Percentiles rank a stretch among this genome's conserved stretches.
Evolutionary conservation across 2,329 filamentous ascomycete species (phyloP).

Genomic region (Sporothrix mexicana): DNA sequence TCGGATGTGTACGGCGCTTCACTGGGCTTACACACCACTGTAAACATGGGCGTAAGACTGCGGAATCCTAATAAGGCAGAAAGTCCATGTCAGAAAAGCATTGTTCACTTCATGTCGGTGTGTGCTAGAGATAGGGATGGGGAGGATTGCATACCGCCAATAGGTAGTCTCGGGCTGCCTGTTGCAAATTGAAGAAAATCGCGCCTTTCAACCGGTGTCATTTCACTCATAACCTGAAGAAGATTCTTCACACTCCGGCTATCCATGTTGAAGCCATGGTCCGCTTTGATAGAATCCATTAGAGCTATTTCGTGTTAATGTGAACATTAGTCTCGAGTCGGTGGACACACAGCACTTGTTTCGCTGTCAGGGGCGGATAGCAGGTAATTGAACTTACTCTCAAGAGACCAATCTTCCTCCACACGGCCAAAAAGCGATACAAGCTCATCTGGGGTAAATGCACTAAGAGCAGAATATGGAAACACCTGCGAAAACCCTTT

Average conservation of each 20-base stretch:
- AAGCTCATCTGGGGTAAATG: constrained; percentile 93
- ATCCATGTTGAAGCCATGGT: constrained; percentile 98
- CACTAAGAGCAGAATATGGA: constrained; percentile 87
- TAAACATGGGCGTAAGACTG: constrained; percentile 96
- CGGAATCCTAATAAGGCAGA: constrained; percentile 76
- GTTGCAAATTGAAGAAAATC: constrained; percentile 98
- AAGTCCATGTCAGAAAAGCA: constrained; percentile 42
- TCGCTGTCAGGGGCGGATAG: too few relatives aligned
- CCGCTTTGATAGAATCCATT: constrained; percentile 97
- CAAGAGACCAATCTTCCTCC: constrained; percentile 96
- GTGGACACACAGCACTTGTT: not conserved
- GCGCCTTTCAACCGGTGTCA: constrained; percentile 74
- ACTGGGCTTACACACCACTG: constrained; percentile 98
- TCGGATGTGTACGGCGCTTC: constrained; percentile 92
- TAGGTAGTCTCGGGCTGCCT: constrained; percentile 95
- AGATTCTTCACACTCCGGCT: constrained; percentile 94
- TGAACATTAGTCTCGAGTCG: not conserved
- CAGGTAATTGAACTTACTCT: constrained; percentile 69
- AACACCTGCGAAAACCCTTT: constrained; percentile 94
- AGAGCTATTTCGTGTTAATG: constrained; percentile 63
- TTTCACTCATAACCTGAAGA: constrained; percentile 91
- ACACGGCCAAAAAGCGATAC: constrained; percentile 92
- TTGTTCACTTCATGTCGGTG: too few relatives aligned
- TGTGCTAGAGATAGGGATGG: too few relatives aligned
- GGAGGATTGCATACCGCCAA: constrained; percentile 75